Evolutionary conservation across 1,139 yeast genomes (phyloP), one percentile per base, ranked within the genome.

Genomic region (Pichiaceae sp.): DNA sequence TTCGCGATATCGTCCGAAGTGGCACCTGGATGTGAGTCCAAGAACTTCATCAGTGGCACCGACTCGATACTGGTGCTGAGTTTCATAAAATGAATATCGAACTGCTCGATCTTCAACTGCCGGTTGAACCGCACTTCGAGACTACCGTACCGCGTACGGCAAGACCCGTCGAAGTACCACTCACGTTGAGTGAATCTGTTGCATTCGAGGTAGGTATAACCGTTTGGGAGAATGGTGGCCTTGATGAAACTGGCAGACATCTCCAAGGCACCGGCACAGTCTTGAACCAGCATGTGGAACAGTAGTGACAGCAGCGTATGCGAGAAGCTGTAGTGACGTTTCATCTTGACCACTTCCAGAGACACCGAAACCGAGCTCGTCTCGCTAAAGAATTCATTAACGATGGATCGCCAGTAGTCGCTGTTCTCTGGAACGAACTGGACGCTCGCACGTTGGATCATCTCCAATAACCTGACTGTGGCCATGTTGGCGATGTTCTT

Each of bases 231-330:
- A 3, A 78, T 78, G 50, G 77, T 83, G 35, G 81, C 81, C 42
- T 76, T 70, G 26, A 83, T 58, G 35, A 82, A 76, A 15, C 82
- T 81, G 6, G 84, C 70, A 4, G 70, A 61, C 3, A 83, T 55
- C 38, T 75, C 78, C 40, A 81, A 70, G 33, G 73, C 64, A 4
- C 64, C 59, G 3, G 81, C 72, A 11, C 79, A 75, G n/a, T 72
- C 63, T 32, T 68, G 60, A 26, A 74, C 67, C 29, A 73, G 64
- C 0, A 80, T 64, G 34, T 68, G 68, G 45, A 78, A 70, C 42
- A 81, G 72, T 37, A 81, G 60, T 1, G 94, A 85, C n/a, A 85
- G 70, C 2, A 85, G 69, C 3, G 76, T 67, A 6, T 72, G 67
- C 9, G 77, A 72, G 21, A 86, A 67, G 42, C 78, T 89, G 54